Conservation (phyloP, 306 rosid species). For the Cucumis sativus region Cucumber_9930_V3 NC_026660.2:24499501-24500000, state of each 20-base stretch:
- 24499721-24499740: no score
- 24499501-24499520: not conserved
- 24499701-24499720: no score
- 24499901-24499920: no score
- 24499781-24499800: no score
- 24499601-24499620: conserved; percentile 30
- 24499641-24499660: conserved; percentile 22
- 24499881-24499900: no score
- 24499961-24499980: conserved; percentile 72
- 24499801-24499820: no score
- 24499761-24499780: no score
- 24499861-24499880: no score
- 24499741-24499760: no score
- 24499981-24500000: conserved; percentile 44
- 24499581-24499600: conserved; percentile 37
- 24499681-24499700: no score
- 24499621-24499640: conserved; percentile 46
- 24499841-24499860: no score
- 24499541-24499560: conserved; percentile 4
- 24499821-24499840: no score
- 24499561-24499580: conserved; percentile 43
- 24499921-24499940: conserved; percentile 19
- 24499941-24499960: conserved; percentile 62
- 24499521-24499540: not conserved
- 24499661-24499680: conserved; percentile 26